A percentile compares a stretch with the other conserved stretches of the same genome.
phyloP scores from a whole-genome alignment of 768 basidiomycete genomes.

The Mycena vitilis region DNA sequence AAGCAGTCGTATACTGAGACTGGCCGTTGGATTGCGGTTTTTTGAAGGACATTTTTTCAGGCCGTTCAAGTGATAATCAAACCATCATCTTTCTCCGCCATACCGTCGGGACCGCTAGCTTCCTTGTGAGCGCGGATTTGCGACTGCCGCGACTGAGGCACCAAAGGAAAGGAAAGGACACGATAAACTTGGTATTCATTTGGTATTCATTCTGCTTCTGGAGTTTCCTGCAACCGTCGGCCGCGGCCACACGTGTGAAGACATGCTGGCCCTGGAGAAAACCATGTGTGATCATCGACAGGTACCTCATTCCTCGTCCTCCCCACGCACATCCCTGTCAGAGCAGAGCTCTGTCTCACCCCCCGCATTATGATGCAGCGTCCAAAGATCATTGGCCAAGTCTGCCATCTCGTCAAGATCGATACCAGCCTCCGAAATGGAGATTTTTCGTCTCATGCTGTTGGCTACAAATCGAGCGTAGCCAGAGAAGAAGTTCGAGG shows the following conservation, averaged over 20 bases:
- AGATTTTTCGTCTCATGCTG: conserved; percentile 53
- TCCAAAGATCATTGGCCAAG: conserved; percentile 69
- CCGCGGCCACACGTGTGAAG: not conserved
- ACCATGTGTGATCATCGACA: not conserved
- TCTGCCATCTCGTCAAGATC: conserved; percentile 70
- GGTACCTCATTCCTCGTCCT: conserved; percentile 34
- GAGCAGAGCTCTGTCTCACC: conserved; percentile 37
- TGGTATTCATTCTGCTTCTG: too few species aligned
- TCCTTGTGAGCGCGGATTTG: too few species aligned
- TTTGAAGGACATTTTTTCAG: too few species aligned
- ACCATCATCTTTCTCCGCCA: too few species aligned
- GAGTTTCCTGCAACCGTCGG: not conserved
- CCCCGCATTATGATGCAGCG: conserved; percentile 59
- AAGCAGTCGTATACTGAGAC: too few species aligned
- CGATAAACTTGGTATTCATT: too few species aligned
- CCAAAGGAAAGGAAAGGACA: too few species aligned
- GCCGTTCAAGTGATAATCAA: too few species aligned
- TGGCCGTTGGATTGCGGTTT: too few species aligned
- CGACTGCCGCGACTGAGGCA: too few species aligned
- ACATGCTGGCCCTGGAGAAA: not conserved
- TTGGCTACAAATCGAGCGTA: conserved; percentile 66
- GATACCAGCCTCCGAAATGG: conserved; percentile 50
- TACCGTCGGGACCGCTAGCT: too few species aligned
- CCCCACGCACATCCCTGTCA: conserved; percentile 31
- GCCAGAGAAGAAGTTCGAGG: conserved; percentile 54